These are phyloP conservation scores for Puccinia triticina DNA, from an alignment of 1,284 basidiomycete genomes.

Conservation along the genomic window DNA sequence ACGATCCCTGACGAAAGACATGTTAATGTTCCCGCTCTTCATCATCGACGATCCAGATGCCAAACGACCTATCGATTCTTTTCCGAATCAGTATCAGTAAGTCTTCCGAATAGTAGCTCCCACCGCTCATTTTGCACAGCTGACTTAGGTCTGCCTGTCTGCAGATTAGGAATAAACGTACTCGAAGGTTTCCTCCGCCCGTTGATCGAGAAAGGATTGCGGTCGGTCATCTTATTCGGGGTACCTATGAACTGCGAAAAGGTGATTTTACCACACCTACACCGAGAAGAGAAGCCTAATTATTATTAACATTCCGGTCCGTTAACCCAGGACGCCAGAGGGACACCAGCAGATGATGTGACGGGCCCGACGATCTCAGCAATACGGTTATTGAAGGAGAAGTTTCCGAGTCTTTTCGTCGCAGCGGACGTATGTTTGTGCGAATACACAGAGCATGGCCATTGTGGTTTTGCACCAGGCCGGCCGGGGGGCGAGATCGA, in stretches of 20 bases:
- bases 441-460: conserved; percentile 98
- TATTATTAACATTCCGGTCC: background rate
- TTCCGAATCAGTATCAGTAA: conserved; percentile 78
- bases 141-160: background rate
- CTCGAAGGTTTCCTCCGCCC: conserved; percentile 85
- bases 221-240: conserved; percentile 93
- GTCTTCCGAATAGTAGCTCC: background rate
- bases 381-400: conserved; percentile 73
- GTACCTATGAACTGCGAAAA: conserved; percentile 83
- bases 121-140: background rate
- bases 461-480: conserved; percentile 80
- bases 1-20: conserved; percentile 75
- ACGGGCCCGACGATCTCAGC: conserved; percentile 90
- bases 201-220: conserved; percentile 83
- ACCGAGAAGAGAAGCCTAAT: background rate
- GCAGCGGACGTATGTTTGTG: conserved; percentile 97
- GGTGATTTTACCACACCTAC: conserved; percentile 63
- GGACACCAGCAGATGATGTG: conserved; percentile 85
- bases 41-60: conserved; percentile 89
- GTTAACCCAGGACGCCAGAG: conserved; percentile 71
- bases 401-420: conserved; percentile 84
- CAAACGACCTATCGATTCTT: conserved; percentile 71
- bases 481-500: conserved; percentile 65
- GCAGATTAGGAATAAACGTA: conserved; percentile 83
- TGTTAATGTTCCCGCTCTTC: conserved; percentile 98